These are phyloP conservation scores for Prunus kanzakura DNA, from an alignment of 306 rosid genomes.

Conservation along the genomic window DNA sequence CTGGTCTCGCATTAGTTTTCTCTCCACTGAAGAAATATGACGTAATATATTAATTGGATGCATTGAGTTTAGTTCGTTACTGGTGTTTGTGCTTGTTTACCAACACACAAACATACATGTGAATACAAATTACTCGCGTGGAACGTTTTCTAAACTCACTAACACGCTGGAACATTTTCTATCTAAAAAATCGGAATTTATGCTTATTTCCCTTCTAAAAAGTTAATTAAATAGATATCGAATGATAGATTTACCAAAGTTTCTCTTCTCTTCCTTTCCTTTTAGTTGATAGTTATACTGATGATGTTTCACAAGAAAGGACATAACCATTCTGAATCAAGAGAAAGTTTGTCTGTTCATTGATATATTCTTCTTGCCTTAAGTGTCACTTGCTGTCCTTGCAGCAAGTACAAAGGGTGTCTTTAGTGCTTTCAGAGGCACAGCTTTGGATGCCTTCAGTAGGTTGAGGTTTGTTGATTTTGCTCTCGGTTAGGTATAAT, in stretches of 20 bases:
- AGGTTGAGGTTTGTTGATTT: too few relatives aligned
- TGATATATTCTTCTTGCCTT: too few relatives aligned
- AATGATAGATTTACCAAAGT: too few relatives aligned
- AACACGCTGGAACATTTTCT: neutral
- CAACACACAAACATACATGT: slow-evolving; percentile 25
- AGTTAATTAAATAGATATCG: too few relatives aligned
- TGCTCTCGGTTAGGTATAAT: neutral
- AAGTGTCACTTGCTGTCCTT: too few relatives aligned
- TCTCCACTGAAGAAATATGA: neutral
- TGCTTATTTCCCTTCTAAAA: neutral
- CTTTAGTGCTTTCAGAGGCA: too few relatives aligned
- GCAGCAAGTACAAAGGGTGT: too few relatives aligned
- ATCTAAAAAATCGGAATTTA: neutral
- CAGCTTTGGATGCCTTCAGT: too few relatives aligned
- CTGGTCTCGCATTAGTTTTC: slow-evolving; percentile 3
- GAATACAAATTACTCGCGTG: neutral
- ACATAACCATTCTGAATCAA: too few relatives aligned
- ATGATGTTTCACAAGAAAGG: too few relatives aligned
- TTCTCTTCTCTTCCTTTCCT: neutral
- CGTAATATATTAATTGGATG: neutral
- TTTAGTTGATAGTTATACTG: neutral
- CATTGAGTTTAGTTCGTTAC: slow-evolving; percentile 9
- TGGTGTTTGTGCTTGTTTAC: slow-evolving; percentile 36
- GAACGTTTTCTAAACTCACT: too few relatives aligned
- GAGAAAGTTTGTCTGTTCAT: too few relatives aligned